Conservation (phyloP, 2,329 filamentous ascomycete species). For the Penicillium sp. region DNA sequence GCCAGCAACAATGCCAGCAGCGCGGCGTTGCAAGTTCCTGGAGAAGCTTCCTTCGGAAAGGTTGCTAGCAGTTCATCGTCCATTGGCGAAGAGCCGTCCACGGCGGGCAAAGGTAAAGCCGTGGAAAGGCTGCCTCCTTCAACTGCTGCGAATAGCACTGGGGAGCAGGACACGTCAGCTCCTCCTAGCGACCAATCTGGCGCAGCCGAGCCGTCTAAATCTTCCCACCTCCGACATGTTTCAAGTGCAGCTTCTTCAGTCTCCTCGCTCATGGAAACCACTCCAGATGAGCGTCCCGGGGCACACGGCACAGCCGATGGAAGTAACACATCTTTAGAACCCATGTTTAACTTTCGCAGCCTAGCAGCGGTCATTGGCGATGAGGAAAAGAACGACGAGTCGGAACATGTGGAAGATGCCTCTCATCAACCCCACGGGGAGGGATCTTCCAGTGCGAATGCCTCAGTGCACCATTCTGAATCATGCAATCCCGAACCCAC, state of each 20-base stretch:
- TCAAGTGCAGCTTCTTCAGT: constrained; percentile 84
- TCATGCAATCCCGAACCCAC: constrained; percentile 10
- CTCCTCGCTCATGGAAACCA: constrained; percentile 74
- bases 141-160: constrained; percentile 15
- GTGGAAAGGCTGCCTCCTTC: constrained; percentile 60
- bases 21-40: constrained; percentile 58
- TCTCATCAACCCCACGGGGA: constrained; percentile 23
- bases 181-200: constrained; percentile 43
- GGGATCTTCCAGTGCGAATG: constrained; percentile 28
- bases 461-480: constrained; percentile 23
- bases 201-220: constrained; percentile 59
- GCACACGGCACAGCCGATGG: constrained; percentile 57
- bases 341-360: constrained; percentile 90
- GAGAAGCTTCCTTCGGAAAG: constrained; percentile 37
- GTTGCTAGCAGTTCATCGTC: constrained; percentile 44
- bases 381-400: constrained; percentile 55
- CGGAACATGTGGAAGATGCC: constrained; percentile 45
- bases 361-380: constrained; percentile 81
- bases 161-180: constrained; percentile 22
- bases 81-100: constrained; percentile 41
- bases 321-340: constrained; percentile 63
- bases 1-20: constrained; percentile 69
- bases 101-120: constrained; percentile 68
- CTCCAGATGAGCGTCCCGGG: constrained; percentile 42
- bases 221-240: constrained; percentile 77